These are phyloP conservation scores for Neonectria coccinea DNA, from an alignment of 2,329 filamentous ascomycete genomes.

Conservation along the genomic window DNA sequence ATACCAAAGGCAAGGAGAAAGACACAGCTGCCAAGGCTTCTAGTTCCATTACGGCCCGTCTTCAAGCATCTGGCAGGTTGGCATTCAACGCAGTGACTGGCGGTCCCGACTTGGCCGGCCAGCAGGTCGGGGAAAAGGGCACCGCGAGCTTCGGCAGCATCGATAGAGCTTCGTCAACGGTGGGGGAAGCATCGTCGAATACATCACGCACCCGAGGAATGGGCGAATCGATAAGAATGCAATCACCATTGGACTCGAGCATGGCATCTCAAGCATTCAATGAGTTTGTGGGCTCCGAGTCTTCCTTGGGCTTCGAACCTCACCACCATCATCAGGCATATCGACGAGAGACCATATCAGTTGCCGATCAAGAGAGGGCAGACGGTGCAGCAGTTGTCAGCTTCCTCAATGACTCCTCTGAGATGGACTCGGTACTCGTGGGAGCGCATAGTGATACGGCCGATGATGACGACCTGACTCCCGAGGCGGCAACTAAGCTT, in stretches of 20 bases:
- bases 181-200: conserved; percentile 40
- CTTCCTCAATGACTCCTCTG: conserved; percentile 49
- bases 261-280: conserved; percentile 49
- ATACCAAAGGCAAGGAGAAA: conserved; percentile 37
- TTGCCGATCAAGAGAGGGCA: conserved; percentile 42
- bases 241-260: conserved; percentile 40
- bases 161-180: conserved; percentile 28
- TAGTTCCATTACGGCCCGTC: conserved; percentile 37
- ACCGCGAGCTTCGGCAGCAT: conserved; percentile 29
- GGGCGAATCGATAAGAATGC: conserved; percentile 34
- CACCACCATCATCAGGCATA: background rate
- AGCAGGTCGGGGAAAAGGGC: conserved; percentile 38
- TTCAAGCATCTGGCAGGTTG: conserved; percentile 46
- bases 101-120: conserved; percentile 32
- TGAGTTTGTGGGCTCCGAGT: conserved; percentile 39
- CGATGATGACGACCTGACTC: conserved; percentile 43
- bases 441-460: conserved; percentile 38
- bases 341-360: background rate
- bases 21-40: conserved; percentile 31
- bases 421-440: conserved; percentile 34
- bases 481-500: conserved; percentile 49
- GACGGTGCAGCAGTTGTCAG: conserved; percentile 56
- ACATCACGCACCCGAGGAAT: conserved; percentile 31
- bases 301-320: conserved; percentile 27
- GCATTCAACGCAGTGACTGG: conserved; percentile 43